Evolutionary conservation across 768 basidiomycete species (phyloP).

Genomic region (Bullera alba): DNA sequence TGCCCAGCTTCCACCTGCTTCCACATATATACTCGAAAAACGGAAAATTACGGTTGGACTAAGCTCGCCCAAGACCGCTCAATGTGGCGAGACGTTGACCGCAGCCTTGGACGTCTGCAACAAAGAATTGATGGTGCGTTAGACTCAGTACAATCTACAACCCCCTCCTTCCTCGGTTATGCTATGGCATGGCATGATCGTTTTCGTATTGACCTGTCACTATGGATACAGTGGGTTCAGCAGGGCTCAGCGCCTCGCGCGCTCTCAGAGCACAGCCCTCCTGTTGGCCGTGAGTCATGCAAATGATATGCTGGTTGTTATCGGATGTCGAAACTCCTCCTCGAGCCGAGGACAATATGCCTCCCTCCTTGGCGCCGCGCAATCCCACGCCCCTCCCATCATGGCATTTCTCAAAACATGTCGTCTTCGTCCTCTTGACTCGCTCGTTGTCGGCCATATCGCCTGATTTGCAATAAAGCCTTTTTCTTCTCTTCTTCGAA

Average conservation of each 20-base stretch:
- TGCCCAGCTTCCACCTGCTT: too few relatives aligned
- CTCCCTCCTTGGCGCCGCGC: background rate
- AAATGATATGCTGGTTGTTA: background rate
- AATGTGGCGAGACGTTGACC: background rate
- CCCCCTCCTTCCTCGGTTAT: background rate
- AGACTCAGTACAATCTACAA: too few relatives aligned
- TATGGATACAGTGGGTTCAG: background rate
- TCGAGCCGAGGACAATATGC: background rate
- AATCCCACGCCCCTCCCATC: background rate
- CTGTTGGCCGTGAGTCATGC: background rate
- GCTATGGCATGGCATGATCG: background rate
- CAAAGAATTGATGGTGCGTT: too few relatives aligned
- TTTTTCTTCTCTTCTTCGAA: constrained; percentile 53
- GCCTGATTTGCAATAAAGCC: constrained; percentile 11
- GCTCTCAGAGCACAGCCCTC: background rate
- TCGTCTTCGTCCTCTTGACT: constrained; percentile 23
- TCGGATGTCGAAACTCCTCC: background rate
- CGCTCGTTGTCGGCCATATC: constrained; percentile 18
- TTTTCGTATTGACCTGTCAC: background rate
- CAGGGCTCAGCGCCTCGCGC: background rate
- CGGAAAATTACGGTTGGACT: background rate
- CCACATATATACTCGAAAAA: background rate
- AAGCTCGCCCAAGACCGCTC: background rate
- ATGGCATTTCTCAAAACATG: constrained; percentile 13
- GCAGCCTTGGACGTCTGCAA: background rate